Evolutionary conservation across 441 rosid genomes (phyloP).

Genomic region (Pelargonium australe): DNA sequence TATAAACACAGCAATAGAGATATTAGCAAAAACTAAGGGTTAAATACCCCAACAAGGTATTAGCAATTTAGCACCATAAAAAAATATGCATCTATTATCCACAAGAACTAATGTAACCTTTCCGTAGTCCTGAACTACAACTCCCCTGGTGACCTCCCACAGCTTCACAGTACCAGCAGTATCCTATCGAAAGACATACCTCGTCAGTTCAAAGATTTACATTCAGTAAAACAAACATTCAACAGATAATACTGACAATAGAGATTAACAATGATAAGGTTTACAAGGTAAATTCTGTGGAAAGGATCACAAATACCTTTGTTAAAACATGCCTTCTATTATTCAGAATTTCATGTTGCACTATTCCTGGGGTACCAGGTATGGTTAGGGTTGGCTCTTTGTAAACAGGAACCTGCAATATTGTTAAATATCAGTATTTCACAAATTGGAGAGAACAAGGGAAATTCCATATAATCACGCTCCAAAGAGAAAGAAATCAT

Average conservation of each 20-base stretch:
- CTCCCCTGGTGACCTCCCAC: constrained; percentile 90
- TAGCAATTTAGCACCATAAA: background rate
- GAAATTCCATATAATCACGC: background rate
- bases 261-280: background rate
- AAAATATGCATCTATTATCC: background rate
- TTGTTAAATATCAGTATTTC: constrained; percentile 8
- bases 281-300: constrained; percentile 4
- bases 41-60: background rate
- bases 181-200: constrained; percentile 44
- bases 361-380: constrained; percentile 86
- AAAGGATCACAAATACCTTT: constrained; percentile 45
- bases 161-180: constrained; percentile 87
- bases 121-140: constrained; percentile 84
- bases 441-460: constrained; percentile 1
- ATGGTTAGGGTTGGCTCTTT: constrained; percentile 71
- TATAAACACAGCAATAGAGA: constrained; percentile 8
- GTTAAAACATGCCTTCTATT: constrained; percentile 93
- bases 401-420: constrained; percentile 63
- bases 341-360: constrained; percentile 92
- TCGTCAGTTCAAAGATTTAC: background rate
- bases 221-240: background rate
- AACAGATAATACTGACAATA: background rate
- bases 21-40: background rate
- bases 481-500: background rate
- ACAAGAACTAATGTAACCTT: constrained; percentile 41